Conservation (phyloP, 169 alveolate species). For the Neospora caninum region DNA sequence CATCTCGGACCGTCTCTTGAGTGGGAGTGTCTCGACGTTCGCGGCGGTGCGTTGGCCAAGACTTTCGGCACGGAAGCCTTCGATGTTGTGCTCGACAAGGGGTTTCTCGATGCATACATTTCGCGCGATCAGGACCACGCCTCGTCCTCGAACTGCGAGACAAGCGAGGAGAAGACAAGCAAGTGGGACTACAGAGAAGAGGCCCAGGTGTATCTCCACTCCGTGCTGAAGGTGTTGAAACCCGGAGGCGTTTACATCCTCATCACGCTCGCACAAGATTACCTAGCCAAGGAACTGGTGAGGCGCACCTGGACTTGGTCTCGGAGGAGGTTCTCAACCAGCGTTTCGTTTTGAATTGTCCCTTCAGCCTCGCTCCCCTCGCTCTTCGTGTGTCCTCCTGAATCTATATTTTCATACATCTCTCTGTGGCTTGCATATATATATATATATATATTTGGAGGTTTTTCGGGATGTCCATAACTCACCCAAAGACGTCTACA, state of each 20-base stretch:
- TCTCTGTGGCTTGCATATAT: too few species aligned
- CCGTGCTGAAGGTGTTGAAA: conserved; percentile 27
- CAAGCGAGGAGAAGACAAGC: neutral
- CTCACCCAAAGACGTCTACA: too few species aligned
- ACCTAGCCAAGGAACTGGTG: neutral
- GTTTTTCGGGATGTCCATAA: too few species aligned
- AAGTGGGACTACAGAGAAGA: conserved; percentile 35
- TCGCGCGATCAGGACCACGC: conserved; percentile 29
- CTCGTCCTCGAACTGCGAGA: neutral
- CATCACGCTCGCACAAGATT: conserved; percentile 16
- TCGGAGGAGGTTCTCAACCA: neutral
- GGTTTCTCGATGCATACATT: conserved; percentile 44
- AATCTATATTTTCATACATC: too few species aligned
- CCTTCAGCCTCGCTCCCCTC: too few species aligned
- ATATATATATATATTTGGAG: too few species aligned
- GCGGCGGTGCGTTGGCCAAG: conserved; percentile 18
- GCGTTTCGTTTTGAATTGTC: too few species aligned
- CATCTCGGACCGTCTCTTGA: neutral
- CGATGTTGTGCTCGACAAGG: conserved; percentile 51
- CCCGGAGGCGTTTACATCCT: conserved; percentile 35
- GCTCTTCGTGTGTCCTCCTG: too few species aligned
- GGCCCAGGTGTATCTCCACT: conserved; percentile 38
- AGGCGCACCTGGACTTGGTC: neutral
- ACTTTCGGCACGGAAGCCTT: conserved; percentile 3
- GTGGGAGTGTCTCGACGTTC: conserved; percentile 46